A percentile compares a stretch with the other conserved stretches of the same genome.
Conservation (phyloP, 2,329 filamentous ascomycete genomes). For the Xylariaceae sp. region DNA sequence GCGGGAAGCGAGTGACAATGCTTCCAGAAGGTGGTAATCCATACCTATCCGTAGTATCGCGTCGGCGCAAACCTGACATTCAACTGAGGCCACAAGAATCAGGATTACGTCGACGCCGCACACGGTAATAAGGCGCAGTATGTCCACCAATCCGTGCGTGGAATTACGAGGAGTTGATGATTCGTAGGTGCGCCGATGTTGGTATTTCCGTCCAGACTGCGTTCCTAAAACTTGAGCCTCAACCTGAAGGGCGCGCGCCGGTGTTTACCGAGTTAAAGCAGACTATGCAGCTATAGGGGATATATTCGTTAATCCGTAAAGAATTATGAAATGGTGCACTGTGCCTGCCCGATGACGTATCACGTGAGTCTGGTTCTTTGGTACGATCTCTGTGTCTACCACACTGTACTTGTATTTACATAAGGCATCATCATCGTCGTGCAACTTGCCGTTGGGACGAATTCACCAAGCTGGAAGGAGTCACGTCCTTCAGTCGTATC, state of each 20-base stretch:
- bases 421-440: background rate
- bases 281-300: background rate
- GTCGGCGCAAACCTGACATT: background rate
- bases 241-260: background rate
- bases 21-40: no score
- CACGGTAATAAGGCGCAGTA: no score
- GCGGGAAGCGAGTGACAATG: background rate
- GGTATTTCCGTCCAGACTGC: no score
- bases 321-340: background rate
- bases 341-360: background rate
- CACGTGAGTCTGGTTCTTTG: constrained; percentile 6
- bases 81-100: no score
- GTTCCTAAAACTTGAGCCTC: background rate
- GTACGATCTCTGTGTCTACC: background rate
- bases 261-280: background rate
- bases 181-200: no score
- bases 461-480: background rate
- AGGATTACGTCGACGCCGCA: no score
- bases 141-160: no score
- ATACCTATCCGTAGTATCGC: background rate
- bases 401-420: background rate
- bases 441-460: background rate
- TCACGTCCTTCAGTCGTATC: background rate
- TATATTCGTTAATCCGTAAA: background rate
- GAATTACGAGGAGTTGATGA: no score